These are phyloP conservation scores for Paulownia fortunei DNA, from an alignment of 257 asterid genomes.

Conservation along the genomic window DNA sequence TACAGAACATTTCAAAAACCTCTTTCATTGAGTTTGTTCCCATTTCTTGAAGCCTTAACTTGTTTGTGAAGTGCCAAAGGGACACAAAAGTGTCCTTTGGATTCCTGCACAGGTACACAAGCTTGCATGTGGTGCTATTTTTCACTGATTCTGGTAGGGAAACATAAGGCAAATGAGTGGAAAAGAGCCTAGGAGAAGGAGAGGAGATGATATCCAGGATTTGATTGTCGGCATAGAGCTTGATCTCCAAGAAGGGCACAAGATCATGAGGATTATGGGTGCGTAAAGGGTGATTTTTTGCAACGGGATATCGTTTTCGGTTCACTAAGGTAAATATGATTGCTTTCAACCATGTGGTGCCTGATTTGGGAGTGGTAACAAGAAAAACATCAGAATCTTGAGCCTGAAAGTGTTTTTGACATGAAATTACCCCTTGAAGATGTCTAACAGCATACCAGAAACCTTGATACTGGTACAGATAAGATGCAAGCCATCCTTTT, in stretches of 20 bases:
- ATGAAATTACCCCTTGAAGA: conserved; percentile 44
- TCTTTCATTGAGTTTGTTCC: conserved; percentile 29
- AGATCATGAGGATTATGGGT: conserved; percentile 40
- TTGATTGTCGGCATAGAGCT: conserved; percentile 36
- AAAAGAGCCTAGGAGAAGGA: conserved; percentile 38
- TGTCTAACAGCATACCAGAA: conserved; percentile 44
- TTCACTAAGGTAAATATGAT: conserved; percentile 44
- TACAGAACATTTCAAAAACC: conserved; percentile 46
- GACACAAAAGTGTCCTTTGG: conserved; percentile 61
- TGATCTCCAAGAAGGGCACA: conserved; percentile 42
- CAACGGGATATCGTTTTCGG: conserved; percentile 29
- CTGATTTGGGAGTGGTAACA: conserved; percentile 59
- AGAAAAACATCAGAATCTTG: conserved; percentile 47
- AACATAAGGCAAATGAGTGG: conserved; percentile 43
- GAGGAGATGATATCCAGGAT: conserved; percentile 35
- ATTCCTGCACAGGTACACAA: conserved; percentile 59
- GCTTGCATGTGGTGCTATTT: conserved; percentile 29
- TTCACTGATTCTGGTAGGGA: conserved; percentile 42
- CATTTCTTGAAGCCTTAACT: conserved; percentile 26
- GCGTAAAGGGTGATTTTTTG: conserved; percentile 35
- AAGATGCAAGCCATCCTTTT: conserved; percentile 45
- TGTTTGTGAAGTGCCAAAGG: conserved; percentile 55
- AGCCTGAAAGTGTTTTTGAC: conserved; percentile 43
- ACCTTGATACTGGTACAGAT: conserved; percentile 52
- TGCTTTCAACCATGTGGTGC: conserved; percentile 64